Percentiles rank a stretch among this genome's conserved stretches.
phyloP scores from a whole-genome alignment of 768 basidiomycete species.

The Russula brevipes region DNA sequence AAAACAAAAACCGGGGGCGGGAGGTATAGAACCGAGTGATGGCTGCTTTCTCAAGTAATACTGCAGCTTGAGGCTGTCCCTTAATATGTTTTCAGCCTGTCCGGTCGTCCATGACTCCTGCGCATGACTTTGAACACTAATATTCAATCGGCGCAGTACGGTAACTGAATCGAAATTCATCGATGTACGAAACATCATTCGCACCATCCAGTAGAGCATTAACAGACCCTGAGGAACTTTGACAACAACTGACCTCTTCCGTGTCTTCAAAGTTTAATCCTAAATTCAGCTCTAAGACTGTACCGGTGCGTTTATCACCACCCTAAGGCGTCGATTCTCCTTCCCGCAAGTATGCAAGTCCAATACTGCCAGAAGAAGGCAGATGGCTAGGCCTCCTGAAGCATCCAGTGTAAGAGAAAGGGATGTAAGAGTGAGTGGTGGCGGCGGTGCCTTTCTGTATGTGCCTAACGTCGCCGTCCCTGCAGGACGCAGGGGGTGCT shows the following conservation, averaged over 20 bases:
- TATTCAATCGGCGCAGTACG: too few relatives aligned
- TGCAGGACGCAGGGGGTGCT: constrained; percentile 35
- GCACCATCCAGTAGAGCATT: too few relatives aligned
- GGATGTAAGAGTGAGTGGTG: constrained; percentile 37
- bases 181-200: too few relatives aligned
- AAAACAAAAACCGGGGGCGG: too few relatives aligned
- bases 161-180: too few relatives aligned
- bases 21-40: too few relatives aligned
- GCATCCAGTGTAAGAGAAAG: constrained; percentile 9
- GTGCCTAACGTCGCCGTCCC: constrained; percentile 15
- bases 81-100: too few relatives aligned
- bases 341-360: constrained; percentile 29
- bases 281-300: constrained; percentile 36
- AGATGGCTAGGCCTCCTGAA: constrained; percentile 36
- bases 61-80: too few relatives aligned
- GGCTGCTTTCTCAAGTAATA: too few relatives aligned
- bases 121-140: too few relatives aligned
- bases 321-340: constrained; percentile 27
- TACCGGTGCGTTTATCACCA: constrained; percentile 43
- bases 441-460: constrained; percentile 45
- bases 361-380: constrained; percentile 35
- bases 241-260: constrained; percentile 57
- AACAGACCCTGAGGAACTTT: constrained; percentile 35
- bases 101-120: too few relatives aligned
- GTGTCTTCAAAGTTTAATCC: constrained; percentile 35